phyloP scores from a whole-genome alignment of 1,284 basidiomycete species.

The Pseudozyma pruni region DNA sequence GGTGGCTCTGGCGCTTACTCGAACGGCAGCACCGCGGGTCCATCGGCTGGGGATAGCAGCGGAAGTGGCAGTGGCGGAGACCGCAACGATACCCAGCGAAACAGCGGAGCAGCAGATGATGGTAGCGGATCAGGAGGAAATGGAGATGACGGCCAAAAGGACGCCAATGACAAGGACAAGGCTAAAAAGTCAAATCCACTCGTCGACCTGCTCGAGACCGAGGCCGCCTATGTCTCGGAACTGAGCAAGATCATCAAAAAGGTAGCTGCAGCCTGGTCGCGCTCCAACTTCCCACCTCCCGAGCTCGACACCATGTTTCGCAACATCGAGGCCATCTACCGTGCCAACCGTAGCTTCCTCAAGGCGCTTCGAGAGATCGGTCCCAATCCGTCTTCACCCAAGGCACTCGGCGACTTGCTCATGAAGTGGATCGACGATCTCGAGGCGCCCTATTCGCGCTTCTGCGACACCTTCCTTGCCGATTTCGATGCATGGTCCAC shows the following conservation, averaged over 20 bases:
- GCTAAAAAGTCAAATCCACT: constrained; percentile 76
- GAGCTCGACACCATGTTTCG: constrained; percentile 94
- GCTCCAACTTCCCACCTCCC: constrained; percentile 89
- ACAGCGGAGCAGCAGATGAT: constrained; percentile 19
- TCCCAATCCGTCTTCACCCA: constrained; percentile 89
- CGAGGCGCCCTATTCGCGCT: constrained; percentile 84
- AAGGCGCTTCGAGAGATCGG: constrained; percentile 90
- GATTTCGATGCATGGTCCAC: constrained; percentile 87
- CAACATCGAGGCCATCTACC: constrained; percentile 88
- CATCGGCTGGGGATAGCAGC: constrained; percentile 6
- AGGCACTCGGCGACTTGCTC: constrained; percentile 90
- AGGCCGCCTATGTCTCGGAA: constrained; percentile 90
- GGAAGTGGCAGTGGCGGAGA: constrained; percentile 6
- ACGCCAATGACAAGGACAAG: constrained; percentile 37
- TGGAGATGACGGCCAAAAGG: constrained; percentile 26
- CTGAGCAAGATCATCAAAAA: constrained; percentile 92
- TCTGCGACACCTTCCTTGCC: constrained; percentile 77
- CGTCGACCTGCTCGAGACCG: constrained; percentile 90
- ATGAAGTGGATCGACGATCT: constrained; percentile 88
- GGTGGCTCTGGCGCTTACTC: constrained; percentile 20
- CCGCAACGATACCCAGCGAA: constrained; percentile 17
- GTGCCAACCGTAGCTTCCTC: constrained; percentile 82
- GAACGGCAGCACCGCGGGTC: constrained; percentile 7
- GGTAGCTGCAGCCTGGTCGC: constrained; percentile 95
- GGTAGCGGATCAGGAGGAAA: constrained; percentile 27